Evolutionary conservation across 2,329 filamentous ascomycete species (phyloP).

Genomic region (Trichophyton verrucosum): DNA sequence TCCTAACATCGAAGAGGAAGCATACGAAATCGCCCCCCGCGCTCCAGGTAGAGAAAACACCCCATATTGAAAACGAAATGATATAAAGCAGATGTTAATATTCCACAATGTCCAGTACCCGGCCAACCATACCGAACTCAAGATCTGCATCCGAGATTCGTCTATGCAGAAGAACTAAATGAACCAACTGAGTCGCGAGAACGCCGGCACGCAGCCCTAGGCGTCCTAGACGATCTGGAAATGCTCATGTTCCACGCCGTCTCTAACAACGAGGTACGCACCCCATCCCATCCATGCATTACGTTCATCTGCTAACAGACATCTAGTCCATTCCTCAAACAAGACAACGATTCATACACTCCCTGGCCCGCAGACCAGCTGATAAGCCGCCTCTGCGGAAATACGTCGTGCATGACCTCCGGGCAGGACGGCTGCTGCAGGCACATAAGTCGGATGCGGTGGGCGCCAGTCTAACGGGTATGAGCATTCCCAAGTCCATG

Average conservation of each 20-base stretch:
- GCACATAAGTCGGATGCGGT: background rate
- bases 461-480: background rate
- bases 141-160: background rate
- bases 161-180: conserved; percentile 7
- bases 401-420: background rate
- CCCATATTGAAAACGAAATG: too few relatives aligned
- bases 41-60: background rate
- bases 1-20: background rate
- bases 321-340: conserved; percentile 29
- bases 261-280: conserved; percentile 26
- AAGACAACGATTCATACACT: conserved; percentile 25
- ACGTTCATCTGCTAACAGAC: background rate
- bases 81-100: background rate
- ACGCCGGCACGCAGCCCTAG: conserved; percentile 27
- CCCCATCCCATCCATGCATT: background rate
- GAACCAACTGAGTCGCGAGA: conserved; percentile 21
- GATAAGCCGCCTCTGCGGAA: background rate
- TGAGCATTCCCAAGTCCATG: background rate
- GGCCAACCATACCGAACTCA: conserved; percentile 1
- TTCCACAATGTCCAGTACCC: background rate
- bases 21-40: background rate
- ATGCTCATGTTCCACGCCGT: conserved; percentile 30
- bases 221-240: conserved; percentile 29
- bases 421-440: background rate
- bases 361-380: conserved; percentile 18